Evolutionary conservation across 306 rosid species (phyloP).

Genomic region (Mucuna pruriens): DNA sequence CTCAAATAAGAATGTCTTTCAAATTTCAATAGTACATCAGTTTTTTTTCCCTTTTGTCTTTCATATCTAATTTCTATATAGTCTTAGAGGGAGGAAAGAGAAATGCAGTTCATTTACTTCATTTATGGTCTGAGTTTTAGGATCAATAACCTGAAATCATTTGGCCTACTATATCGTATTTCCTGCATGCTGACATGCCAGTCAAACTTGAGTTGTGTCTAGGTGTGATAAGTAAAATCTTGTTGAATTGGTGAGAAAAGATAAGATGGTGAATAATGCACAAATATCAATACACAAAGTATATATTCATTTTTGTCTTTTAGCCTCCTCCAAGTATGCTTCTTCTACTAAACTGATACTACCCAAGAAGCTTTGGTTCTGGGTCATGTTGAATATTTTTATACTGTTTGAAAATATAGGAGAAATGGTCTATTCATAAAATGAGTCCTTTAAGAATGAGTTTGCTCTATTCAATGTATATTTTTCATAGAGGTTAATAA

Average conservation of each 20-base stretch:
- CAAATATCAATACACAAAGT: not conserved
- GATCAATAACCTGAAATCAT: slow-evolving; percentile 22
- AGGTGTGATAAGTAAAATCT: not conserved
- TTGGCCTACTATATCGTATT: not conserved
- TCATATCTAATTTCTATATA: not conserved
- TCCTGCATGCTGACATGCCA: slow-evolving; percentile 5
- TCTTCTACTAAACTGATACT: not conserved
- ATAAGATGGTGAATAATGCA: slow-evolving; percentile 18
- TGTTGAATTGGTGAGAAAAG: slow-evolving; percentile 15
- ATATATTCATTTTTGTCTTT: not conserved
- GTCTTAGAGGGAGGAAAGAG: slow-evolving; percentile 24
- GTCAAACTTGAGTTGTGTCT: slow-evolving; percentile 4
- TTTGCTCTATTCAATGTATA: slow-evolving; percentile 16
- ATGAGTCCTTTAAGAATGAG: slow-evolving; percentile 26
- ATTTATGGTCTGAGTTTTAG: slow-evolving; percentile 25
- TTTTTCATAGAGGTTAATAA: not conserved
- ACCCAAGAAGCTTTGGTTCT: not conserved
- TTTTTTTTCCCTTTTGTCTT: not conserved
- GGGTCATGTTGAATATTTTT: slow-evolving; percentile 5
- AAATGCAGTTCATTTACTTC: slow-evolving; percentile 7
- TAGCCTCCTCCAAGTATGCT: slow-evolving; percentile 7
- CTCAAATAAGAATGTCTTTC: slow-evolving; percentile 13
- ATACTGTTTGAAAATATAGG: slow-evolving; percentile 11
- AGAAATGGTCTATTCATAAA: slow-evolving; percentile 31
- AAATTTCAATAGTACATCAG: slow-evolving; percentile 16